Percentiles rank a stretch among this genome's conserved stretches.
phyloP scores from a whole-genome alignment of 192 early-diverging fungal species.

The Gamsiella multidivaricata region DNA sequence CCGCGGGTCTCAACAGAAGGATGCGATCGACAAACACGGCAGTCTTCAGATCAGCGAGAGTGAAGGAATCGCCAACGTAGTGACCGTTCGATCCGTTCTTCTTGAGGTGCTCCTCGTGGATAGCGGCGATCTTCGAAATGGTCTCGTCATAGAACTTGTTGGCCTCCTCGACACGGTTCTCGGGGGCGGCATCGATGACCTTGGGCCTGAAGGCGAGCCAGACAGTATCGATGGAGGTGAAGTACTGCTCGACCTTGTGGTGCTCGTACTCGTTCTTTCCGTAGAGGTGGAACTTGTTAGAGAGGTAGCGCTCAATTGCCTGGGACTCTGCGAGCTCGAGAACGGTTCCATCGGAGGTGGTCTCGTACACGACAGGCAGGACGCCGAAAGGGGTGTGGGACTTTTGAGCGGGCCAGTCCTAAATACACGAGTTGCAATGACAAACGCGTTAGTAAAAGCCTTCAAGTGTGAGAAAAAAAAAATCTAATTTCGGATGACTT shows the following conservation, averaged over 20 bases:
- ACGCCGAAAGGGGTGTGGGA: constrained; percentile 55
- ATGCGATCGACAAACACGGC: constrained; percentile 18
- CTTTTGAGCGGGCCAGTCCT: constrained; percentile 62
- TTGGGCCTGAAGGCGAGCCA: constrained; percentile 5
- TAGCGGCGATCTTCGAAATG: constrained; percentile 10
- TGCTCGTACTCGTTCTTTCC: constrained; percentile 43
- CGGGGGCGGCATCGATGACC: constrained; percentile 4
- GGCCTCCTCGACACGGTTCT: constrained; percentile 34
- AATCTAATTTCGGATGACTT: constrained; percentile 1
- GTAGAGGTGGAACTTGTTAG: constrained; percentile 29
- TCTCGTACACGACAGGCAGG: constrained; percentile 64
- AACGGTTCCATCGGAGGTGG: constrained; percentile 25
- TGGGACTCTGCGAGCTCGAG: constrained; percentile 49
- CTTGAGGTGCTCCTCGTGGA: constrained; percentile 57
- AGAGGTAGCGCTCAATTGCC: constrained; percentile 51
- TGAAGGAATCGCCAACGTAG: constrained; percentile 58
- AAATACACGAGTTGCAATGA: background rate
- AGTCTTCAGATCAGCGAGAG: constrained; percentile 57
- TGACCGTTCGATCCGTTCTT: constrained; percentile 68
- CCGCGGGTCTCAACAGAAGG: constrained; percentile 20
- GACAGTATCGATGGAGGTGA: constrained; percentile 37
- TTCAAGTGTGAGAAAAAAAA: background rate
- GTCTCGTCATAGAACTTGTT: constrained; percentile 19
- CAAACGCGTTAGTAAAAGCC: no score
- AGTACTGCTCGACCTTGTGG: constrained; percentile 44